Percentiles rank a stretch among this genome's conserved stretches.
Evolutionary conservation across 2,329 filamentous ascomycete species (phyloP).

Genomic region (Talaromyces funiculosus): DNA sequence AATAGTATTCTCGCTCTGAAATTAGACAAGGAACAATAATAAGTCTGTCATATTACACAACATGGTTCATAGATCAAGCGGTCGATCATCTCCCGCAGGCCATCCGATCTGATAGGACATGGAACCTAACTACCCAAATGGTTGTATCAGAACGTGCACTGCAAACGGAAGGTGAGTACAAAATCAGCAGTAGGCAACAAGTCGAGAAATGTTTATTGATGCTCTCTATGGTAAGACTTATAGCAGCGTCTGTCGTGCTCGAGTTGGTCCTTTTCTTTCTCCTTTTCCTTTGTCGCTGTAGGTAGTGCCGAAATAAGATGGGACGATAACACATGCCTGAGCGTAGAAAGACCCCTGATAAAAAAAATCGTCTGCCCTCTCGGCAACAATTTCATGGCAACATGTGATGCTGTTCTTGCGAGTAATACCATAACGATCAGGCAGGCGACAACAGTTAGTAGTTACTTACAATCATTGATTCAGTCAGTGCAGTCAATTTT

Average conservation of each 20-base stretch:
- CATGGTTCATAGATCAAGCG: too few species aligned
- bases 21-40: not conserved
- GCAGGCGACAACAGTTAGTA: not conserved
- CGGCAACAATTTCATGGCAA: not conserved
- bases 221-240: not conserved
- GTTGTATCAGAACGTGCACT: not conserved
- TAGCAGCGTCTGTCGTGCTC: too few species aligned
- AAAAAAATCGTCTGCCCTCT: not conserved
- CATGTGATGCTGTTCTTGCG: not conserved
- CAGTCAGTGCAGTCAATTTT: slow-evolving; percentile 8
- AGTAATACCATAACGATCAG: not conserved
- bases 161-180: slow-evolving; percentile 7
- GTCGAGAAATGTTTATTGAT: not conserved
- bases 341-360: not conserved
- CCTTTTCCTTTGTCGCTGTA: not conserved
- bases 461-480: not conserved
- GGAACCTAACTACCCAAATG: not conserved
- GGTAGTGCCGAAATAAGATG: not conserved
- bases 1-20: not conserved
- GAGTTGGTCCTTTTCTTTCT: not conserved
- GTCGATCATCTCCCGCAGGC: not conserved
- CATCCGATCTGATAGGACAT: slow-evolving; percentile 1
- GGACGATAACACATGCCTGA: not conserved
- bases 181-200: not conserved
- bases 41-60: not conserved